Conservation (phyloP, 257 asterid species). For the Datura wrightii region DNA sequence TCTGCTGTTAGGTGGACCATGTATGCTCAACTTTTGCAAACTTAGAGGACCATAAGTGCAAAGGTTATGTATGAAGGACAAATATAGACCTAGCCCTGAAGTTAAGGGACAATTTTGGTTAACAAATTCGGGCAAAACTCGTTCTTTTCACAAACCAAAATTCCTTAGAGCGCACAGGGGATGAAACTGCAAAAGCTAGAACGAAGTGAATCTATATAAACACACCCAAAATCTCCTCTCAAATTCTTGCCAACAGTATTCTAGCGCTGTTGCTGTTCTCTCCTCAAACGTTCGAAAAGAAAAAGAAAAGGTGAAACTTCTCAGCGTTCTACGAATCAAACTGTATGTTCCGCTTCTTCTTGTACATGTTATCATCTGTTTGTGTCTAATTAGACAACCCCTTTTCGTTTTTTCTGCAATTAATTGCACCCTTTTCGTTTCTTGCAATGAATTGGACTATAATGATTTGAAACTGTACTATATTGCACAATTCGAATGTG, state of each 20-base stretch:
- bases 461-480: neutral
- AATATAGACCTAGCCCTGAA: no score
- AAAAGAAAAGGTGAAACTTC: neutral
- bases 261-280: neutral
- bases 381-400: neutral
- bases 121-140: neutral
- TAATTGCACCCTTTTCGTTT: neutral
- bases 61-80: no score
- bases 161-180: neutral
- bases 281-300: neutral
- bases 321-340: conserved; percentile 5
- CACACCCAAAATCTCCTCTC: neutral
- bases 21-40: no score
- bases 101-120: no score
- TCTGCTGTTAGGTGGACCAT: no score
- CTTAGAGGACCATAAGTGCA: no score
- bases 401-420: neutral
- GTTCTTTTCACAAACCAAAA: neutral
- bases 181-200: neutral
- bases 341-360: neutral
- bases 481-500: neutral
- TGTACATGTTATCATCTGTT: neutral
- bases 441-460: neutral
- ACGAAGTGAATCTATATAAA: neutral
- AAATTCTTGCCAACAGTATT: neutral